phyloP scores from a whole-genome alignment of 495 filamentous ascomycete genomes.

The Penicillium pancosmium region DNA sequence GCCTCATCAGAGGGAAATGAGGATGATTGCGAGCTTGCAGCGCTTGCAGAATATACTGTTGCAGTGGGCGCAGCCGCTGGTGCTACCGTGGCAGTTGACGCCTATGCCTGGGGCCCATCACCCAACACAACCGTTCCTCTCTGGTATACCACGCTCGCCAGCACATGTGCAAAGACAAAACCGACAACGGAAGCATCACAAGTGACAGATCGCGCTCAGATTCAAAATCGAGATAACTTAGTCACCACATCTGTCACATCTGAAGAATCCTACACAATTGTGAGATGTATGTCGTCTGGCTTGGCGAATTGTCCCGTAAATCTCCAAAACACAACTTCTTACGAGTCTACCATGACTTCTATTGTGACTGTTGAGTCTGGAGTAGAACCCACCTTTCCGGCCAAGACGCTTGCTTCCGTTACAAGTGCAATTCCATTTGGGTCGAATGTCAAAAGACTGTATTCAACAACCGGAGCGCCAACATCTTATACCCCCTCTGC shows the following conservation, averaged over 20 bases:
- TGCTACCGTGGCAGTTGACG: conserved; percentile 45
- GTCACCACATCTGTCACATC: conserved; percentile 38
- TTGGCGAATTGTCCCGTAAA: conserved; percentile 50
- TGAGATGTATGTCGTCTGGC: conserved; percentile 40
- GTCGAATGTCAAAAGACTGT: conserved; percentile 35
- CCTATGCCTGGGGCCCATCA: conserved; percentile 52
- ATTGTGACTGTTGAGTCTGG: conserved; percentile 40
- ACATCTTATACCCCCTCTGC: conserved; percentile 28
- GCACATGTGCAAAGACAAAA: conserved; percentile 42
- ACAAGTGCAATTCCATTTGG: conserved; percentile 41
- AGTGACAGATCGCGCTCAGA: conserved; percentile 28
- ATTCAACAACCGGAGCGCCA: conserved; percentile 36
- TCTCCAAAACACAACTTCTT: conserved; percentile 39
- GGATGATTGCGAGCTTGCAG: conserved; percentile 43
- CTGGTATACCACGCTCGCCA: conserved; percentile 55
- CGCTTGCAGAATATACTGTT: conserved; percentile 51
- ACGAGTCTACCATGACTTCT: conserved; percentile 25
- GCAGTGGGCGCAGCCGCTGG: conserved; percentile 54
- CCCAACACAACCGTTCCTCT: conserved; percentile 49
- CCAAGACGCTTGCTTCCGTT: conserved; percentile 28
- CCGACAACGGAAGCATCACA: conserved; percentile 8
- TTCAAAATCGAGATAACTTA: conserved; percentile 22
- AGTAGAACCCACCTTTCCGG: conserved; percentile 33
- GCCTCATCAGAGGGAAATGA: conserved; percentile 26
- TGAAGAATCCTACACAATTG: conserved; percentile 38